Evolutionary conservation across 306 rosid genomes (phyloP).

Genomic region (Sicyos edulis): DNA sequence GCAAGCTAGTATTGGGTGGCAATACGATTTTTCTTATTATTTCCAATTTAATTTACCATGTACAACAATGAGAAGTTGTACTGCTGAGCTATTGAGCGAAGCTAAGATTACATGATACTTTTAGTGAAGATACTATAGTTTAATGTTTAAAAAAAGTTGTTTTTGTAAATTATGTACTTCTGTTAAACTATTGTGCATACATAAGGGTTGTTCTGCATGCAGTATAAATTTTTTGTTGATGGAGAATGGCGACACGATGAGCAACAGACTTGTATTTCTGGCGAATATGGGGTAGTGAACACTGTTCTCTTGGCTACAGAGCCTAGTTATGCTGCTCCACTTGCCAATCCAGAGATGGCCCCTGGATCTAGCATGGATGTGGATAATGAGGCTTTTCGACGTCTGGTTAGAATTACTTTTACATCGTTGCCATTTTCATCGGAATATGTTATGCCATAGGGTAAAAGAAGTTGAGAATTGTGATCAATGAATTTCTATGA

Average conservation of each 20-base stretch:
- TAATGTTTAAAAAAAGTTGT: neutral
- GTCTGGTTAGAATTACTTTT: constrained; percentile 51
- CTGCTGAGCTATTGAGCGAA: neutral
- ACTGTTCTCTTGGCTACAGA: constrained; percentile 66
- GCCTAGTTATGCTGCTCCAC: constrained; percentile 46
- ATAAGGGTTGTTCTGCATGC: constrained; percentile 37
- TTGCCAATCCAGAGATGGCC: constrained; percentile 41
- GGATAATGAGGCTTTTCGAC: constrained; percentile 70
- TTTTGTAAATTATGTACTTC: neutral
- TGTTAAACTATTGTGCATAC: constrained; percentile 14
- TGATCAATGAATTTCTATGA: neutral
- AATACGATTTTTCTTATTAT: neutral
- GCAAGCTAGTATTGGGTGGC: neutral
- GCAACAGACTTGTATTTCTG: constrained; percentile 55
- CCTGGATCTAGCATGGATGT: constrained; percentile 90
- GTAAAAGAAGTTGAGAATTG: neutral
- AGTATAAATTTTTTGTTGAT: constrained; percentile 97
- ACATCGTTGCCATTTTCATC: neutral
- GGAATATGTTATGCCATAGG: neutral
- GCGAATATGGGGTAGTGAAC: constrained; percentile 80
- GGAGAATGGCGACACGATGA: constrained; percentile 96
- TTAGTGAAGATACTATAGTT: neutral
- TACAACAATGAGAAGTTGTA: neutral
- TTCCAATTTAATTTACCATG: neutral
- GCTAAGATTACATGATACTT: no score